A percentile compares a stretch with the other conserved stretches of the same genome.
phyloP scores from a whole-genome alignment of 306 rosid genomes.

The Lathyrus sativus region DNA sequence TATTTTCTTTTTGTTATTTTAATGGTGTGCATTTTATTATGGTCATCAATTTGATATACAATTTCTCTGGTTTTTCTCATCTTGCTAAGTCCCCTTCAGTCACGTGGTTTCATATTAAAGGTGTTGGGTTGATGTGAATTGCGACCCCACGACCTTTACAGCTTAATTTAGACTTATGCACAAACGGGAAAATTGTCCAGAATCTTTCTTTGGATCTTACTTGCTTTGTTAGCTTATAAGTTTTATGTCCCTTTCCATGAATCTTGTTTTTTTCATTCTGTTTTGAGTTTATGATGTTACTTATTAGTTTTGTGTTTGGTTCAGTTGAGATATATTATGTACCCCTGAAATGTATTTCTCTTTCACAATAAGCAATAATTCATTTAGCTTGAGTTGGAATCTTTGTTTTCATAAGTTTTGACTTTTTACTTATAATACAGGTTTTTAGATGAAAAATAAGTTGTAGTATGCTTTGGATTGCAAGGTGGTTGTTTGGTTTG shows the following conservation, averaged over 20 bases:
- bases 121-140: slow-evolving; percentile 3
- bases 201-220: slow-evolving; percentile 10
- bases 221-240: slow-evolving; percentile 11
- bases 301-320: background rate
- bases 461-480: slow-evolving; percentile 36
- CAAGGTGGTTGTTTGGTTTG: slow-evolving; percentile 37
- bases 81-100: slow-evolving; percentile 36
- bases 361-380: background rate
- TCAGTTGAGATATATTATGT: no score
- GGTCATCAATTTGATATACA: slow-evolving; percentile 16
- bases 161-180: slow-evolving; percentile 15
- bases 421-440: slow-evolving; percentile 11
- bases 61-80: slow-evolving; percentile 35
- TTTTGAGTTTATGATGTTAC: slow-evolving; percentile 1
- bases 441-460: slow-evolving; percentile 40
- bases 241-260: slow-evolving; percentile 15
- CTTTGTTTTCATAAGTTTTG: slow-evolving; percentile 13
- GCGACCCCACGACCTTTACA: slow-evolving; percentile 25
- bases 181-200: slow-evolving; percentile 4
- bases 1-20: no score
- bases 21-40: background rate
- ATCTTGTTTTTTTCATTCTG: slow-evolving; percentile 1
- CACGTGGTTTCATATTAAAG: slow-evolving; percentile 34
- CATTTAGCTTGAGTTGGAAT: slow-evolving; percentile 32
- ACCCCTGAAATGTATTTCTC: slow-evolving; percentile 10